Base-by-base conservation (phyloP, 2,329 filamentous ascomycete genomes). In the Phyllosticta citriasiana region DNA sequence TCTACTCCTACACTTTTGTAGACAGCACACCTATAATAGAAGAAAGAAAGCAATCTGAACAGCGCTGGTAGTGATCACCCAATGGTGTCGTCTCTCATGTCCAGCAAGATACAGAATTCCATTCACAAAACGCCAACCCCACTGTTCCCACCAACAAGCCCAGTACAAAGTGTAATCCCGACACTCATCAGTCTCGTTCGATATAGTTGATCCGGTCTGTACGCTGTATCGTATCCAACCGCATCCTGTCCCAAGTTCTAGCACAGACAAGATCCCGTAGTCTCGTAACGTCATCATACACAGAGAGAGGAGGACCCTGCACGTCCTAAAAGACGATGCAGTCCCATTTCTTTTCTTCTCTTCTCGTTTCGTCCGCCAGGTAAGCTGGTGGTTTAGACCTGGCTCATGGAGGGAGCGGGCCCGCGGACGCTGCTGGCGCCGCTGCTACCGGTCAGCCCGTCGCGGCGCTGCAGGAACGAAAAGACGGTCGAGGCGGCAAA, bases 401-500 rank as follows among this genome's bases (percentile, higher is more conserved):
- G 80, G 72, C 79, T 80, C 81, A 83, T 83, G 54, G 75, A 67
- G 26, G 77, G 78, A 26, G 72, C 74, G 55, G 78, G 75, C 62
- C 74, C 75, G 51, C 84, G 79, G 54, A 74, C 68, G 66, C 76
- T 77, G 63, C 70, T 70, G 55, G 78, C 76, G 47, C 81, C 78
- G 66, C 80, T 78, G 62, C 80, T 79, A 7, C 40, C 40, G 0
- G n/a, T 7, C 14, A 47, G 6, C 14, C 40, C 40, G 40, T n/a
- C 14, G 40, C 40, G 12, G 40, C 40, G 40, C 63, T 77, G 75
- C 67, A 84, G 72, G 60, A 80, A 75, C 64, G 88, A 79, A 69
- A 83, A 77, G 53, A 85, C 71, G 51, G 80, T 80, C 3, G 77
- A 75, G 19, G 71, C 84, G 27, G 78, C 75, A 69, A 87, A 88